Conservation (phyloP, 2,329 filamentous ascomycete species). For the Aspergillus flavus region DNA sequence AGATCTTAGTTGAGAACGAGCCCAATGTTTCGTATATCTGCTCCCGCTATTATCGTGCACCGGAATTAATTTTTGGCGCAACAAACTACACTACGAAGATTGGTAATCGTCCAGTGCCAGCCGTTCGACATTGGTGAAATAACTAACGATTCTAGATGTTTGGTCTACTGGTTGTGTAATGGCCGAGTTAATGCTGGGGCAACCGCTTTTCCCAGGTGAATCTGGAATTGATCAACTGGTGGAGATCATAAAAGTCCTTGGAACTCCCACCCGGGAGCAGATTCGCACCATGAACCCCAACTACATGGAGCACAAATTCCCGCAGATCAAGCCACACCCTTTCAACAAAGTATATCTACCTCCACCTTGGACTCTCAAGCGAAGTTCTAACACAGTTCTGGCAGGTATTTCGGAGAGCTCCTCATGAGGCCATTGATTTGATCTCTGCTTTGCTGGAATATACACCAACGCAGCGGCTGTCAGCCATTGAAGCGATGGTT, state of each 20-base stretch:
- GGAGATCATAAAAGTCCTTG: slow-evolving; percentile 98
- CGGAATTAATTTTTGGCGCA: slow-evolving; percentile 96
- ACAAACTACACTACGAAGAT: slow-evolving; percentile 99
- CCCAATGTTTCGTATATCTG: slow-evolving; percentile 99
- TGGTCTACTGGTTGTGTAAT: slow-evolving; percentile 99
- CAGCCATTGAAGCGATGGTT: slow-evolving; percentile 93
- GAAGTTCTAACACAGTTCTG: slow-evolving; percentile 23
- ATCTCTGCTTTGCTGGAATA: slow-evolving; percentile 95
- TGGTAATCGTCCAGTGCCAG: slow-evolving; percentile 62
- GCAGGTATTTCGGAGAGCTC: slow-evolving; percentile 92
- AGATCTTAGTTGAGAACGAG: slow-evolving; percentile 98
- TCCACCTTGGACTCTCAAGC: background rate
- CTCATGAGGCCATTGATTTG: slow-evolving; percentile 87
- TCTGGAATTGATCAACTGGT: slow-evolving; percentile 98
- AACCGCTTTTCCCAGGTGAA: slow-evolving; percentile 96
- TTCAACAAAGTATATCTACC: slow-evolving; percentile 75
- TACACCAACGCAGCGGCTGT: slow-evolving; percentile 91
- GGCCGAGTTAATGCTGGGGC: slow-evolving; percentile 98
- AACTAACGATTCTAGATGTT: slow-evolving; percentile 66
- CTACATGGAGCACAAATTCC: slow-evolving; percentile 99
- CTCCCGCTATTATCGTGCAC: slow-evolving; percentile 96
- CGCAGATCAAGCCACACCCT: slow-evolving; percentile 98
- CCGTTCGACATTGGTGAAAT: background rate
- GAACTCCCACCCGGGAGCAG: slow-evolving; percentile 94
- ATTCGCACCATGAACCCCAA: slow-evolving; percentile 99